Base-by-base conservation (phyloP, 2,329 filamentous ascomycete genomes). In the Cladobotryum protrusum region DNA sequence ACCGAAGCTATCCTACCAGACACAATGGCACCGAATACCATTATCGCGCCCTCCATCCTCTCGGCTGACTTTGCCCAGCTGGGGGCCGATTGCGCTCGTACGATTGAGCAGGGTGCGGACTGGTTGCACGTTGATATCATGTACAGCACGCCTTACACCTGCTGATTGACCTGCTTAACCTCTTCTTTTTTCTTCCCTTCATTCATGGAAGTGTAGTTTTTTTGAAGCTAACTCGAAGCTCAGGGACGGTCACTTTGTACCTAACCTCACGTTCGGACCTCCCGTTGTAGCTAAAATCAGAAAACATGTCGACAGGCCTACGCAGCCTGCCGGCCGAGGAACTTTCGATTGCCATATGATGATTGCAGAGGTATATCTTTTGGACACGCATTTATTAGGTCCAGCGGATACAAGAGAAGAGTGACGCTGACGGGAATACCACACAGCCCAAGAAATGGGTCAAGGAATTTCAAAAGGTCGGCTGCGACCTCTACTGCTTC, bases 321-420 rank as follows among this genome's bases (percentile, higher is more conserved):
- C 76, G 37, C 74, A 78, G 46, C 78, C 78, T 33, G 76, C 86
- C 58, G 90, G 87, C 47, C 87, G 85, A 60, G 93, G 93, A 54
- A 97, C 92, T 13, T 99, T 99, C 67, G 93, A 99, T 72, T 99
- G 93, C 78, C 93, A 99, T 72, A 97, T 99, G 93, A 99, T 99
- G 93, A 95, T 99, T 66, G 84, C 89, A 62, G 92, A 99, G 86
- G 89, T 92, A n/a, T 14, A 12, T 13, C 17, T 34, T 29, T 5
- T 12, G 17, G 7, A 19, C 4, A 45, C 17, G n/a, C n/a, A n/a
- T n/a, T n/a, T n/a, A n/a, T n/a, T 29, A 29, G 6, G 2, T 8
- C 24, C 24, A 29, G 6, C 6, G 24, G 24, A 29, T 8, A 24
- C 4, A 24, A 24, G 11, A 9, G 24, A 9, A 29, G 24, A 29